Conservation (phyloP, 2,329 filamentous ascomycete genomes). For the Fusarium circinatum region DNA sequence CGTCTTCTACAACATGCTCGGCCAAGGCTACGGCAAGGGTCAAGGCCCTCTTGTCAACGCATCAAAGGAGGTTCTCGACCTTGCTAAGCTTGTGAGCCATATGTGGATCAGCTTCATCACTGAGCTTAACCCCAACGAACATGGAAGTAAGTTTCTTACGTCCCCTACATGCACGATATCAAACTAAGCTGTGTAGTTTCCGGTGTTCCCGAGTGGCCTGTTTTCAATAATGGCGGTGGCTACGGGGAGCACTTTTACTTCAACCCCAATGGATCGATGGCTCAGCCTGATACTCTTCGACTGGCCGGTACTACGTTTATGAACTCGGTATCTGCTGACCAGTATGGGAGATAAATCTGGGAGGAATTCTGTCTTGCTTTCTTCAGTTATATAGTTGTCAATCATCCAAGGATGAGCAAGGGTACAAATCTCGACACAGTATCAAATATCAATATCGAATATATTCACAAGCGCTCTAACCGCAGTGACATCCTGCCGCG, state of each 20-base stretch:
- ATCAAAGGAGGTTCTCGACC: conserved; percentile 47
- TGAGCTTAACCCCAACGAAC: conserved; percentile 52
- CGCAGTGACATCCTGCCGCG: not conserved
- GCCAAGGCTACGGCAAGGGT: conserved; percentile 47
- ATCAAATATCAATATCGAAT: not conserved
- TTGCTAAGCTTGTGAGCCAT: conserved; percentile 55
- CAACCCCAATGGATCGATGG: conserved; percentile 29
- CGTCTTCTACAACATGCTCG: conserved; percentile 64
- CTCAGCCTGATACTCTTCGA: conserved; percentile 34
- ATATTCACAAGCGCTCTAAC: not conserved
- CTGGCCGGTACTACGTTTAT: conserved; percentile 35
- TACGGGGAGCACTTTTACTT: conserved; percentile 40
- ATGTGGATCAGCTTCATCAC: conserved; percentile 54
- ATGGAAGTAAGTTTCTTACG: conserved; percentile 17
- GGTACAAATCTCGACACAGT: not conserved
- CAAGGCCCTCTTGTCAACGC: conserved; percentile 52
- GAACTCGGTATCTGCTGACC: conserved; percentile 28
- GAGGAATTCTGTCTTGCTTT: not conserved
- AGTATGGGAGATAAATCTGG: conserved; percentile 21
- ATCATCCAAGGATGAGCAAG: not conserved
- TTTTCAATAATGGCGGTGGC: conserved; percentile 26
- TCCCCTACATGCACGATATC: accelerated
- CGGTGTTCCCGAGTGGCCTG: conserved; percentile 28
- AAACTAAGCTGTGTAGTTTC: conserved; percentile 14
- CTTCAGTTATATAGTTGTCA: not conserved